A percentile compares a stretch with the other conserved stretches of the same genome.
Evolutionary conservation across 371 early-diverging fungal genomes (phyloP).

Genomic region (Mortierella sp.): DNA sequence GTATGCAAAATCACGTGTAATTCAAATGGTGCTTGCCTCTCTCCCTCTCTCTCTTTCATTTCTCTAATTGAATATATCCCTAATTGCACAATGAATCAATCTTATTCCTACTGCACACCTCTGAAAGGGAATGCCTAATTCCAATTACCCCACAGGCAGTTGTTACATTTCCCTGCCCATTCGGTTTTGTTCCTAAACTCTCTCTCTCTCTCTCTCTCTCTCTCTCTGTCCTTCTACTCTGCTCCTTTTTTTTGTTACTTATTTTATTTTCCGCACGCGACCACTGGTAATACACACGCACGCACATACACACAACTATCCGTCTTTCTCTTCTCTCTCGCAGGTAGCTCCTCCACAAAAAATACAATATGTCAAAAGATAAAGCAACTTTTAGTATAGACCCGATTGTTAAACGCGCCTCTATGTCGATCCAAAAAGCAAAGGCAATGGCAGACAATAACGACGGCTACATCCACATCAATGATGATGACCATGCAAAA

Average conservation of each 20-base stretch:
- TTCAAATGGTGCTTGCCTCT: not conserved
- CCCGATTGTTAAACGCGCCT: constrained; percentile 15
- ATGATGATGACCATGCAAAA: constrained; percentile 8
- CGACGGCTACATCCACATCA: constrained; percentile 13
- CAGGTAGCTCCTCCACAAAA: not conserved
- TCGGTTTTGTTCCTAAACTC: not conserved
- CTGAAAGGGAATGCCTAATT: not conserved
- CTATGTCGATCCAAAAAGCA: constrained; percentile 7
- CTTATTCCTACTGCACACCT: no score
- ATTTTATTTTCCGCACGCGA: not conserved
- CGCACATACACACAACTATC: no score
- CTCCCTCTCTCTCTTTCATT: not conserved
- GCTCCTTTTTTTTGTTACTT: not conserved
- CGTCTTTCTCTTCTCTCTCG: not conserved
- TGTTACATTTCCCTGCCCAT: not conserved
- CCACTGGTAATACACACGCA: not conserved
- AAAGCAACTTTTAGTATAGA: not conserved
- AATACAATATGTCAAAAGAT: not conserved
- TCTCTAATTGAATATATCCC: not conserved
- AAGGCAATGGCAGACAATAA: constrained; percentile 9
- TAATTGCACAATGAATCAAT: not conserved
- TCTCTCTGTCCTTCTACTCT: not conserved
- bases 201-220: not conserved
- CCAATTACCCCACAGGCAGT: no score
- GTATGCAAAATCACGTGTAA: constrained; percentile 7